These are phyloP conservation scores for Pelargonium australe DNA, from an alignment of 441 rosid genomes.

Conservation along the genomic window DNA sequence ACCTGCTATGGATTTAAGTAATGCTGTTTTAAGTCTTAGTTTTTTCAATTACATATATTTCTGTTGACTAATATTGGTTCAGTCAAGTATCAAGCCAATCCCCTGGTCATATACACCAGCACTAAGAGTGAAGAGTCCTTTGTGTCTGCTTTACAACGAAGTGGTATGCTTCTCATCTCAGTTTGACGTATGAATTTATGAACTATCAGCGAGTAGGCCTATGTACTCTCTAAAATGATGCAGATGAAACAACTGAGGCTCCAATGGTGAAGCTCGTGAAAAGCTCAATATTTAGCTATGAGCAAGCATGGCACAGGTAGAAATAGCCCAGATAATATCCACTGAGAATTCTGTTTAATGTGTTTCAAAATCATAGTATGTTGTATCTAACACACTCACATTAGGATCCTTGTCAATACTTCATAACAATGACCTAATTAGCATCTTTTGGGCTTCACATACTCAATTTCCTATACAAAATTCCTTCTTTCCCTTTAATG, in stretches of 20 bases:
- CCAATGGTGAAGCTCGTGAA: slow-evolving; percentile 67
- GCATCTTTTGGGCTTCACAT: background rate
- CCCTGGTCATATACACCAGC: slow-evolving; percentile 70
- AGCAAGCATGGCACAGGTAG: slow-evolving; percentile 99
- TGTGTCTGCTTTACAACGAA: slow-evolving; percentile 66
- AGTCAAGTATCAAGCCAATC: slow-evolving; percentile 92
- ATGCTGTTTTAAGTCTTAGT: background rate
- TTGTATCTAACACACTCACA: slow-evolving; percentile 1
- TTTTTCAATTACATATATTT: slow-evolving; percentile 15
- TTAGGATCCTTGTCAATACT: background rate
- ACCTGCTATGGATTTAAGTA: background rate
- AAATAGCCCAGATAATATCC: slow-evolving; percentile 13
- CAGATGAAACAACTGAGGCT: slow-evolving; percentile 62
- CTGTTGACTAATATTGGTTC: slow-evolving; percentile 23
- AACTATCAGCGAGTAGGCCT: slow-evolving; percentile 20
- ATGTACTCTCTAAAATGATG: slow-evolving; percentile 28
- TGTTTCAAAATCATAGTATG: background rate
- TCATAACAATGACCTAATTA: background rate
- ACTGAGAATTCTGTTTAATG: slow-evolving; percentile 12
- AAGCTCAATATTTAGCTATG: slow-evolving; percentile 93
- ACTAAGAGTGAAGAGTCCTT: slow-evolving; percentile 88
- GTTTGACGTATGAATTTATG: slow-evolving; percentile 16
- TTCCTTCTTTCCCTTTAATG: background rate
- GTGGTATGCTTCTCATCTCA: slow-evolving; percentile 42
- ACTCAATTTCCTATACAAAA: background rate